Percentiles rank a stretch among this genome's conserved stretches.
Conservation (phyloP, 2,329 filamentous ascomycete species). For the Fusarium pseudoanthophilum region DNA sequence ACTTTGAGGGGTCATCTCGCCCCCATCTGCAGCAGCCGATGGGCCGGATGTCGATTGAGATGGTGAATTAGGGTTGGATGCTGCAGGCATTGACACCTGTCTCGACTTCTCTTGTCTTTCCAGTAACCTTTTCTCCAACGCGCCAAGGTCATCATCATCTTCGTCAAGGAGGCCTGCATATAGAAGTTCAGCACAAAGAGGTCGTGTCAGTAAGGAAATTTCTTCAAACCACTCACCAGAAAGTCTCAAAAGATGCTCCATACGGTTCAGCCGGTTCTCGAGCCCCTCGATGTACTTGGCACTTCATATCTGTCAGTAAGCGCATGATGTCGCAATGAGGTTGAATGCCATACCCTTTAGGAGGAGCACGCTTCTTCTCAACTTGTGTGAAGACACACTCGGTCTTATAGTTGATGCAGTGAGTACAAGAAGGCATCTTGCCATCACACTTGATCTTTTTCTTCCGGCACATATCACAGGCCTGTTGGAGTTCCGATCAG, state of each 20-base stretch:
- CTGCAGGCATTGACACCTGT: slow-evolving; percentile 58
- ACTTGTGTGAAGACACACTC: slow-evolving; percentile 98
- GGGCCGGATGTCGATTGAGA: slow-evolving; percentile 57
- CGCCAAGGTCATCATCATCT: slow-evolving; percentile 88
- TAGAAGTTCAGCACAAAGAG: slow-evolving; percentile 12
- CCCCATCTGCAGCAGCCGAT: slow-evolving; percentile 51
- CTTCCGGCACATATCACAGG: slow-evolving; percentile 96
- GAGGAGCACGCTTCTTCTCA: slow-evolving; percentile 97
- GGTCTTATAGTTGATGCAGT: slow-evolving; percentile 98
- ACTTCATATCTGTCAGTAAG: slow-evolving; percentile 57
- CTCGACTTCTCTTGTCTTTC: slow-evolving; percentile 66
- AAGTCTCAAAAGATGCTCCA: slow-evolving; percentile 90
- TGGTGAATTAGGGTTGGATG: slow-evolving; percentile 63
- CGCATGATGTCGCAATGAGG: not conserved
- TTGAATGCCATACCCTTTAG: slow-evolving; percentile 79
- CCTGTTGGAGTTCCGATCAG: slow-evolving; percentile 60
- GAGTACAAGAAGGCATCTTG: slow-evolving; percentile 92
- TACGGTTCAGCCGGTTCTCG: slow-evolving; percentile 92
- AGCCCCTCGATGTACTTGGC: slow-evolving; percentile 98
- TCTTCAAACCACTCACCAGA: slow-evolving; percentile 65
- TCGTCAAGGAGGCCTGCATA: slow-evolving; percentile 78
- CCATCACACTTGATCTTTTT: slow-evolving; percentile 99
- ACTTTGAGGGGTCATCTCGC: slow-evolving; percentile 62
- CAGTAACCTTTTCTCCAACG: slow-evolving; percentile 79
- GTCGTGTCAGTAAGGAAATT: not conserved